These are phyloP conservation scores for Exserohilum turcica DNA, from an alignment of 2,329 filamentous ascomycete species.

Conservation along the genomic window DNA sequence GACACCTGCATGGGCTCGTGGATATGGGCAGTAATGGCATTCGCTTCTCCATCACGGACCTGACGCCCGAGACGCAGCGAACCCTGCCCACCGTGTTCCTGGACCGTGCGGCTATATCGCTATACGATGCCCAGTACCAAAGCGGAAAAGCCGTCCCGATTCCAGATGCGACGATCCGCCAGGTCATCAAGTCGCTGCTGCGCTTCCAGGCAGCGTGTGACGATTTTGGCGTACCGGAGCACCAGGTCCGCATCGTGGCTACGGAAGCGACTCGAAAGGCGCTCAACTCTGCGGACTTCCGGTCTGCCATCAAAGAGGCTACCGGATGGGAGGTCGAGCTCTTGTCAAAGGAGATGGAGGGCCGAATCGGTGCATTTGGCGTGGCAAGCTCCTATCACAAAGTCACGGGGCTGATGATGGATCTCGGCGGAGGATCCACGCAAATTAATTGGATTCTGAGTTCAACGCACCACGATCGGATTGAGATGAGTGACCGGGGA, in stretches of 20 bases:
- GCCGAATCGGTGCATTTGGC: constrained; percentile 80
- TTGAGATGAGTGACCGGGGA: constrained; percentile 48
- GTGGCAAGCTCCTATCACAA: constrained; percentile 74
- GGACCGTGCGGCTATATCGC: constrained; percentile 78
- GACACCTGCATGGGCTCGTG: constrained; percentile 41
- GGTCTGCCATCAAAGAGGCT: constrained; percentile 64
- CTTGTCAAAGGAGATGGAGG: constrained; percentile 79
- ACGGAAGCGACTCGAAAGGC: constrained; percentile 89
- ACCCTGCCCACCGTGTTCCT: constrained; percentile 78
- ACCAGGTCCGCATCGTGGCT: constrained; percentile 75
- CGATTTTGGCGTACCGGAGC: constrained; percentile 68
- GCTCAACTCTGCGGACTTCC: constrained; percentile 71
- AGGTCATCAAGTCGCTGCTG: constrained; percentile 69
- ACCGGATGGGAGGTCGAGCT: constrained; percentile 74
- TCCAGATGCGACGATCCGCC: constrained; percentile 62
- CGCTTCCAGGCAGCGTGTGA: constrained; percentile 74
- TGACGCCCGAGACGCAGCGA: constrained; percentile 72
- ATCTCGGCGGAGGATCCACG: constrained; percentile 78
- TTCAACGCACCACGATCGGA: constrained; percentile 53
- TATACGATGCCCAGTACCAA: constrained; percentile 77
- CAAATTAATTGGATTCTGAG: constrained; percentile 70
- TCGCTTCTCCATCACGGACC: constrained; percentile 84
- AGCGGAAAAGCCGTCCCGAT: constrained; percentile 56
- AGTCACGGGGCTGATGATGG: constrained; percentile 81
- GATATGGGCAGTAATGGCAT: constrained; percentile 74